Conservation (phyloP, 2,329 filamentous ascomycete species). For the Orbilia brochopaga region DNA sequence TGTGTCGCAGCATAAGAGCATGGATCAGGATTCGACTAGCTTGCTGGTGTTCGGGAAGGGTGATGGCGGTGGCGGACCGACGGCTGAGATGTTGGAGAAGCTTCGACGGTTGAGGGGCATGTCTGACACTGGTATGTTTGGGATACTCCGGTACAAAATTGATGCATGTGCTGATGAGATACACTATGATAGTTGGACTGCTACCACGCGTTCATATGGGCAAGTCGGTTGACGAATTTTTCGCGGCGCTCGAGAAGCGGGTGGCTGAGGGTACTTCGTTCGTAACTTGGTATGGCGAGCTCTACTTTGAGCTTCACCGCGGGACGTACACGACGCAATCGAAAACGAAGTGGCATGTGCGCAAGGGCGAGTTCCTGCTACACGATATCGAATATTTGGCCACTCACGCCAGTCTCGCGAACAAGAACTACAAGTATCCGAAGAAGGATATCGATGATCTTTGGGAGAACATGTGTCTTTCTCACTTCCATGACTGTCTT, state of each 20-base stretch:
- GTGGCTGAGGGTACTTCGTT: constrained; percentile 68
- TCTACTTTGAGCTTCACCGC: constrained; percentile 96
- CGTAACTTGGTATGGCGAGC: constrained; percentile 95
- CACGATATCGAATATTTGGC: constrained; percentile 87
- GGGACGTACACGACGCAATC: constrained; percentile 97
- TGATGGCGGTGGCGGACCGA: constrained; percentile 93
- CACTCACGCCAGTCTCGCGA: constrained; percentile 78
- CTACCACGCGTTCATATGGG: constrained; percentile 89
- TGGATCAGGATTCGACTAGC: constrained; percentile 90
- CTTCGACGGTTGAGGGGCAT: constrained; percentile 88
- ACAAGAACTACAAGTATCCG: constrained; percentile 81
- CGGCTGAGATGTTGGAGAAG: constrained; percentile 92
- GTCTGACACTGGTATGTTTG: constrained; percentile 69
- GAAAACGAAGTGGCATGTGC: constrained; percentile 95
- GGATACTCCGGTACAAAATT: not conserved
- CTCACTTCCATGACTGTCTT: constrained; percentile 96
- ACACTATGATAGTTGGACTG: constrained; percentile 65
- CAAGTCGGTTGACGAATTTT: constrained; percentile 91
- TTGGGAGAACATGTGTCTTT: constrained; percentile 91
- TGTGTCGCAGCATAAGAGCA: constrained; percentile 88
- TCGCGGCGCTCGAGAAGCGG: constrained; percentile 81
- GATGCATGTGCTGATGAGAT: constrained; percentile 1
- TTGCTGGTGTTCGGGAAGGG: constrained; percentile 95
- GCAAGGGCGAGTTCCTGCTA: constrained; percentile 81
- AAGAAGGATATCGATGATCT: constrained; percentile 92